Percentiles rank a stretch among this genome's conserved stretches.
Conservation (phyloP, 2,329 filamentous ascomycete genomes). For the Fusarium irregulare region DNA sequence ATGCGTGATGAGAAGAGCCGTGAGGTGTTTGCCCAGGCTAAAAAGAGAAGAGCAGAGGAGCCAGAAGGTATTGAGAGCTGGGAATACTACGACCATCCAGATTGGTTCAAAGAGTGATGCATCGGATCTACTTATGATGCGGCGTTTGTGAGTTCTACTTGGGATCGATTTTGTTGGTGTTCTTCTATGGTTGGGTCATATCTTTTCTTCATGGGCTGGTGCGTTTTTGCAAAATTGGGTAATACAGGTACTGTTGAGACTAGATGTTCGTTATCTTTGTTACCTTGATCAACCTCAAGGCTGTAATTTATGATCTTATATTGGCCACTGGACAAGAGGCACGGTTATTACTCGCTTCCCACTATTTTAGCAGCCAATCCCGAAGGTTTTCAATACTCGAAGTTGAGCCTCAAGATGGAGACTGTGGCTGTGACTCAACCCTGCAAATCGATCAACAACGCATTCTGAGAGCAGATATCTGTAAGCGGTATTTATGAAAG, state of each 20-base stretch:
- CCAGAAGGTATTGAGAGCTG: constrained; percentile 69
- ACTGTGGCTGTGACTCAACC: neutral
- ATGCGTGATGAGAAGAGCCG: constrained; percentile 60
- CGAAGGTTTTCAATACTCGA: neutral
- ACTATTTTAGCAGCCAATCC: neutral
- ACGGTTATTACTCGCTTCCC: neutral
- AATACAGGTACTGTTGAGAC: neutral
- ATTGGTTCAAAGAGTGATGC: constrained; percentile 60
- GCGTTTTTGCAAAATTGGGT: neutral
- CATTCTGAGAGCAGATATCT: neutral
- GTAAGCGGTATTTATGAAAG: neutral
- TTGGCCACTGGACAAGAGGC: neutral
- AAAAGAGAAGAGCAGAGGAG: constrained; percentile 64
- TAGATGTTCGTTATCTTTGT: neutral
- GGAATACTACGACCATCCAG: constrained; percentile 68
- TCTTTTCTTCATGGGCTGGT: neutral
- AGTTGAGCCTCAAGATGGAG: neutral
- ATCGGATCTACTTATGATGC: neutral
- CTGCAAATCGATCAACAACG: neutral
- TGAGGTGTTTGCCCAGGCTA: constrained; percentile 63
- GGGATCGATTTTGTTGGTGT: constrained; percentile 9
- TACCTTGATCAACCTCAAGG: neutral
- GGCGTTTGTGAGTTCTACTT: constrained; percentile 17
- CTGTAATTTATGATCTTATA: neutral
- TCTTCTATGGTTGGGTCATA: constrained; percentile 7